These are phyloP conservation scores for Rhododendron henanense DNA, from an alignment of 148 eudicot genomes.

Conservation along the genomic window DNA sequence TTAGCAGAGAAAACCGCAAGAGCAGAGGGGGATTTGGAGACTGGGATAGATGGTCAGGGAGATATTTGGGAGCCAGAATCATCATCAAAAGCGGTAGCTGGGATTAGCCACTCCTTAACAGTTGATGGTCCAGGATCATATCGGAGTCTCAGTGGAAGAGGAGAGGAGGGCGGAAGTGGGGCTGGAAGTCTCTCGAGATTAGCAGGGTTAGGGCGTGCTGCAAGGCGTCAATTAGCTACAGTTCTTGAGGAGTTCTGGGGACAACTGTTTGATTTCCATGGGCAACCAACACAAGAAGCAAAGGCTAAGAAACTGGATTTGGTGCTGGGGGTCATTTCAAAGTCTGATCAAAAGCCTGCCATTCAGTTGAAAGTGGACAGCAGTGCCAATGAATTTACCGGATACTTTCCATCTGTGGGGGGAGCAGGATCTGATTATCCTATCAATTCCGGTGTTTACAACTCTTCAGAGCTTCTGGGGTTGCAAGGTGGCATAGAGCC, in stretches of 20 bases:
- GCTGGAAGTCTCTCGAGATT: conserved; percentile 81
- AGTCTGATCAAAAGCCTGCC: conserved; percentile 37
- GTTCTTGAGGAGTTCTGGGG: conserved; percentile 98
- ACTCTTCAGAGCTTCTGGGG: conserved; percentile 45
- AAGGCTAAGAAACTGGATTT: conserved; percentile 60
- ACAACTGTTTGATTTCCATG: conserved; percentile 89
- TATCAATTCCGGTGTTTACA: conserved; percentile 37
- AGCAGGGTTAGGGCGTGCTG: conserved; percentile 89
- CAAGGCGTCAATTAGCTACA: conserved; percentile 72
- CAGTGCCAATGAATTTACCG: conserved; percentile 34
- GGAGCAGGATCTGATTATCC: conserved; percentile 42
- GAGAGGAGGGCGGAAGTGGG: conserved; percentile 71
- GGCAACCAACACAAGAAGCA: conserved; percentile 69
- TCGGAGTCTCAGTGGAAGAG: conserved; percentile 67
- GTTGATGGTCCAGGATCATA: conserved; percentile 73
- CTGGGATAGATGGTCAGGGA: conserved; percentile 43
- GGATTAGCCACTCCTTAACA: conserved; percentile 27
- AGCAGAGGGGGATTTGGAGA: conserved; percentile 38
- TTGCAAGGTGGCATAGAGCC: conserved; percentile 37
- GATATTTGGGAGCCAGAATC: conserved; percentile 59
- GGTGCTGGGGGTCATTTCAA: conserved; percentile 53
- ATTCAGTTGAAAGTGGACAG: conserved; percentile 24
- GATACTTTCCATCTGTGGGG: conserved; percentile 35
- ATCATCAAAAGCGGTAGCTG: conserved; percentile 31
- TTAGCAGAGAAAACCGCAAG: conserved; percentile 39